Conservation (phyloP, 1,284 basidiomycete species). For the Sporisorium reilianum region DNA sequence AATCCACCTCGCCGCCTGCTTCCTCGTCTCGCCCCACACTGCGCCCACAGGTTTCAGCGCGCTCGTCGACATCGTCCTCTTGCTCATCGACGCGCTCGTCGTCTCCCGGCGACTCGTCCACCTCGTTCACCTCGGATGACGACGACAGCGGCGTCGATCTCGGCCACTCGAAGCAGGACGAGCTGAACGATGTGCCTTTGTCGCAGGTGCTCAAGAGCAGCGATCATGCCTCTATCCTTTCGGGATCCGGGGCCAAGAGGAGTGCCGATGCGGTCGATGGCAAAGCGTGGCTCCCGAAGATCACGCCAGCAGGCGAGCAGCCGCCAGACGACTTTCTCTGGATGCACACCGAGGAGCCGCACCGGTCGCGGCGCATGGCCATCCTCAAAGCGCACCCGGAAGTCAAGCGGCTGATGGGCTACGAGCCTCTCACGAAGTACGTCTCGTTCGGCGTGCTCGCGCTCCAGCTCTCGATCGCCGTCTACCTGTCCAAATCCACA, state of each 20-base stretch:
- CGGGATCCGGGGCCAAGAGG: background rate
- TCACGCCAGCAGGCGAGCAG: conserved; percentile 56
- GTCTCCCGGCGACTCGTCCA: conserved; percentile 35
- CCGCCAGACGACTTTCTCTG: conserved; percentile 75
- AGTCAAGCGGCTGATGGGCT: conserved; percentile 93
- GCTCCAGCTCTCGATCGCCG: conserved; percentile 79
- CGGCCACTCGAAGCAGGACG: conserved; percentile 12
- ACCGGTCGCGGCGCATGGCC: conserved; percentile 84
- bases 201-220: background rate
- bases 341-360: conserved; percentile 97
- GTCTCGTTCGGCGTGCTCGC: conserved; percentile 82
- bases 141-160: conserved; percentile 9
- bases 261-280: conserved; percentile 21
- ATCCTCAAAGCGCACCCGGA: conserved; percentile 96
- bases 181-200: conserved; percentile 13
- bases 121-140: conserved; percentile 35
- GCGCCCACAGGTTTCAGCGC: background rate
- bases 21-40: conserved; percentile 3
- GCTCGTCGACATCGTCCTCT: conserved; percentile 18
- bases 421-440: conserved; percentile 90
- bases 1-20: conserved; percentile 37
- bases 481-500: conserved; percentile 62
- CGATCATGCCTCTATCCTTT: background rate
- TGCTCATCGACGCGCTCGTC: conserved; percentile 25
- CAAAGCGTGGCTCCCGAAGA: conserved; percentile 65